Base-by-base conservation (phyloP, 2,329 filamentous ascomycete species). In the Aureobasidium sp. region DNA sequence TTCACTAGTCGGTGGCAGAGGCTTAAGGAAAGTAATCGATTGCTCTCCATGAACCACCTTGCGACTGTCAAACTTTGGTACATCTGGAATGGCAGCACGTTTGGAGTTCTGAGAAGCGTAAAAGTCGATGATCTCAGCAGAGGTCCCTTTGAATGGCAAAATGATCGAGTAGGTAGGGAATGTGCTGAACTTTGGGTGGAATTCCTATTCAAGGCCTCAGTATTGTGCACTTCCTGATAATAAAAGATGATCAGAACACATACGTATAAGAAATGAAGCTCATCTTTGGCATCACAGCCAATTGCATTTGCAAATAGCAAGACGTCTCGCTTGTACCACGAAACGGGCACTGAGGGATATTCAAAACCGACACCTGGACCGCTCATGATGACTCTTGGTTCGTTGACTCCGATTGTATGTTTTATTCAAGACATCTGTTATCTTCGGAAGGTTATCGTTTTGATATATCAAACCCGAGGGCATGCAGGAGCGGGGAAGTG, bases 251-350 rank as follows among this genome's bases (percentile, higher is more conserved):
- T 13, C n/a, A 15, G 53, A 17, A 9, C 32, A 43, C 83, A 64
- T 81, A 94, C 91, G 70, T 92, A 97, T 77, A 96, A 86, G 73
- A 93, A 96, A 73, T 96, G 91, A 71, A 96, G 84, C 80, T 97
- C 92, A 69, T 96, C 87, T 26, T 46, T 57, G n/a, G 83, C 82
- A 13, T 85, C 93, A 72, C 83, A 87, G 62, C 92, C 92, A 73
- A 97, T 93, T 77, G 88, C 93, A 76, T 88, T 88, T 69, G 92
- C 92, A 75, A 97, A 97, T 65, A 97, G 86, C 65, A 97, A 81
- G 39, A 87, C 85, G 80, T 97, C 92, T 67, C 92, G 86, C 83
- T 92, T 92, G 69, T 90, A 76, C 92, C 92, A 97, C 69, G 87
- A 84, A 12, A 96, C 90, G 2, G 62, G 62, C 47, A 63, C 62